Percentiles rank a stretch among this genome's conserved stretches.
phyloP scores from a whole-genome alignment of 148 eudicot species.

The Fagopyrum tataricum region DNA sequence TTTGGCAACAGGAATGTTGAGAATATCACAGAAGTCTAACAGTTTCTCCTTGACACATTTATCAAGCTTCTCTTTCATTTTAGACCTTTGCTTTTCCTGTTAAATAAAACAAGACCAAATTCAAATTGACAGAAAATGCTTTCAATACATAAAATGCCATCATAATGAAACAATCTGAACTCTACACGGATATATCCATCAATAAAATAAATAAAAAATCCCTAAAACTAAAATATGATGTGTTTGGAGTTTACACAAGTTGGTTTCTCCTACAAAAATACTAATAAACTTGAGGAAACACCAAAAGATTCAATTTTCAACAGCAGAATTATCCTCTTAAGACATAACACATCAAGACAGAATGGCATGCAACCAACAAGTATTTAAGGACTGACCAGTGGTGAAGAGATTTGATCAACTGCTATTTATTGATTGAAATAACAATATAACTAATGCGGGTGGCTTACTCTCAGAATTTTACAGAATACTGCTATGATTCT shows the following conservation, averaged over 20 bases:
- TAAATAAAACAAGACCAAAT: not conserved
- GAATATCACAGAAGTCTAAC: constrained; percentile 73
- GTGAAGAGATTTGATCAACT: not conserved
- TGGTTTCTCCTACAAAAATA: not conserved
- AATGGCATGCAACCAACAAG: not conserved
- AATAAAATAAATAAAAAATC: not conserved
- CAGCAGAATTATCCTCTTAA: not conserved
- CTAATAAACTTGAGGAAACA: not conserved
- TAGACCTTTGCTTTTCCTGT: constrained; percentile 74
- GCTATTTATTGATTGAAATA: not conserved
- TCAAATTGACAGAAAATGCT: not conserved
- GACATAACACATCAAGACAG: not conserved
- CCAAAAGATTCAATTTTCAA: not conserved
- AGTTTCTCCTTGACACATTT: constrained; percentile 77
- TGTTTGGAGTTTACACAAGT: not conserved
- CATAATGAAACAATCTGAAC: not conserved
- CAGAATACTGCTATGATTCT: not conserved
- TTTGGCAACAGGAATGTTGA: constrained; percentile 55
- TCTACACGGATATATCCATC: not conserved
- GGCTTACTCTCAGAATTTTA: too few relatives aligned
- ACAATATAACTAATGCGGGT: not conserved
- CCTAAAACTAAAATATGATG: not conserved
- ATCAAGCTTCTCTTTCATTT: constrained; percentile 77
- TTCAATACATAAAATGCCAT: not conserved
- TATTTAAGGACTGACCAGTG: too few relatives aligned